Percentiles rank a stretch among this genome's conserved stretches.
Evolutionary conservation across 805 yeast species (phyloP).

Genomic region (Maudiozyma barnettii): DNA sequence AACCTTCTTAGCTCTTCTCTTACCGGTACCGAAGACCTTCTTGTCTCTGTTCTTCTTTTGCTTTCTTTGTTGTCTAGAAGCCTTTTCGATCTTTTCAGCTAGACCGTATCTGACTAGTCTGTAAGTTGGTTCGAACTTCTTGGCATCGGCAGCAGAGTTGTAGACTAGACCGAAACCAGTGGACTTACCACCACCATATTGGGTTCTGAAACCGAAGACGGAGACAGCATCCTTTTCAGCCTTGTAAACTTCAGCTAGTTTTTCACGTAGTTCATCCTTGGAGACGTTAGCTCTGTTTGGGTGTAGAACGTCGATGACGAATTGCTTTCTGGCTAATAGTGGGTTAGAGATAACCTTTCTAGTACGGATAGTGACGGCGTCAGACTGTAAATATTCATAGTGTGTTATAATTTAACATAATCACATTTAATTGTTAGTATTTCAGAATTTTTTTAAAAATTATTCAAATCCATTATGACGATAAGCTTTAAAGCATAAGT

Average conservation of each 20-base stretch:
- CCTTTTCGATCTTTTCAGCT: conserved; percentile 91
- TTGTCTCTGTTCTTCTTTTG: conserved; percentile 99
- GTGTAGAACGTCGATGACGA: conserved; percentile 98
- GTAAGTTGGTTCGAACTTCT: conserved; percentile 98
- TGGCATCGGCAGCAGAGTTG: conserved; percentile 95
- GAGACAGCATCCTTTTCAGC: conserved; percentile 90
- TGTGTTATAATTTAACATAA: neutral
- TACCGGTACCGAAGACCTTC: conserved; percentile 98
- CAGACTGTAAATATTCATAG: conserved; percentile 50
- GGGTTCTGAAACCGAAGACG: conserved; percentile 98
- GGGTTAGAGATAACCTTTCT: conserved; percentile 98
- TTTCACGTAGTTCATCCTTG: conserved; percentile 97
- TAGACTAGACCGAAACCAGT: conserved; percentile 98
- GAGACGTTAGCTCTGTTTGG: conserved; percentile 99
- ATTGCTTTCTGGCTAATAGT: conserved; percentile 98
- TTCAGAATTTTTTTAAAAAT: too few relatives aligned
- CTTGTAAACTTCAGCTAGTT: conserved; percentile 80
- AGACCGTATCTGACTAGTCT: conserved; percentile 98
- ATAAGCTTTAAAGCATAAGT: too few relatives aligned
- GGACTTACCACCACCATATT: conserved; percentile 99
- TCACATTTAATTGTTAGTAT: conserved; percentile 11
- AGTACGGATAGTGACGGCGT: conserved; percentile 99
- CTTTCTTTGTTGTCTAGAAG: conserved; percentile 99
- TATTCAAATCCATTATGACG: too few relatives aligned
- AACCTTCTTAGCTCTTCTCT: conserved; percentile 83